These are phyloP conservation scores for Echium plantagineum DNA, from an alignment of 257 asterid species.

Conservation along the genomic window DNA sequence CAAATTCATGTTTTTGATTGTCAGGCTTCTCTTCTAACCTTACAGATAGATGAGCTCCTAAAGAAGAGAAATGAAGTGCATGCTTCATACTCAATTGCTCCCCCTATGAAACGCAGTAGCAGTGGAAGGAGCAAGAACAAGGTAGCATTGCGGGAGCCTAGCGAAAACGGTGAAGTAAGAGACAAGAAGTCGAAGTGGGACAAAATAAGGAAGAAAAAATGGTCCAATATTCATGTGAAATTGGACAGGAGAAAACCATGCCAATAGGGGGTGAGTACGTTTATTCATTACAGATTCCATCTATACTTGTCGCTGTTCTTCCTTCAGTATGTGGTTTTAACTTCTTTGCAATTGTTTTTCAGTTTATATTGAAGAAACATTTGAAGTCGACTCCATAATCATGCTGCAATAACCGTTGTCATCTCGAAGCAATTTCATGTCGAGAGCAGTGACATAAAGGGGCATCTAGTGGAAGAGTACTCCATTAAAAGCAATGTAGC, in stretches of 20 bases:
- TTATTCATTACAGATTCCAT: background rate
- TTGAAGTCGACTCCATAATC: background rate
- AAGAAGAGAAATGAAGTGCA: constrained; percentile 75
- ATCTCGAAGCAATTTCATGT: background rate
- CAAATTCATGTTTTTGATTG: background rate
- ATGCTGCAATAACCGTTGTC: background rate
- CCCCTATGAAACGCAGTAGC: constrained; percentile 50
- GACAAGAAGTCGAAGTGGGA: constrained; percentile 52
- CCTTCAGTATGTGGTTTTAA: background rate
- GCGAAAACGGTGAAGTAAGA: constrained; percentile 40
- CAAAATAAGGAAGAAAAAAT: constrained; percentile 60
- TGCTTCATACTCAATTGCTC: constrained; percentile 57
- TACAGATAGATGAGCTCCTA: constrained; percentile 92
- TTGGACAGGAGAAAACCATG: constrained; percentile 86
- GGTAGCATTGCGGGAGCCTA: constrained; percentile 27
- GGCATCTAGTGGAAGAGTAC: background rate
- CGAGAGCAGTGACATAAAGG: background rate
- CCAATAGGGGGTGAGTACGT: constrained; percentile 8
- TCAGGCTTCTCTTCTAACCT: constrained; percentile 1
- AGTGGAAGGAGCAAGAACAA: constrained; percentile 54
- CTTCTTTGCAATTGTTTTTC: background rate
- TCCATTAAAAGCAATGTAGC: background rate
- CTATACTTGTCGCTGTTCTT: background rate
- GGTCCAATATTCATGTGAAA: constrained; percentile 85
- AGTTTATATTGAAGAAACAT: background rate